Evolutionary conservation across 2,329 filamentous ascomycete genomes (phyloP), one percentile per base, ranked within the genome.

Genomic region (Curvularia spicifera): DNA sequence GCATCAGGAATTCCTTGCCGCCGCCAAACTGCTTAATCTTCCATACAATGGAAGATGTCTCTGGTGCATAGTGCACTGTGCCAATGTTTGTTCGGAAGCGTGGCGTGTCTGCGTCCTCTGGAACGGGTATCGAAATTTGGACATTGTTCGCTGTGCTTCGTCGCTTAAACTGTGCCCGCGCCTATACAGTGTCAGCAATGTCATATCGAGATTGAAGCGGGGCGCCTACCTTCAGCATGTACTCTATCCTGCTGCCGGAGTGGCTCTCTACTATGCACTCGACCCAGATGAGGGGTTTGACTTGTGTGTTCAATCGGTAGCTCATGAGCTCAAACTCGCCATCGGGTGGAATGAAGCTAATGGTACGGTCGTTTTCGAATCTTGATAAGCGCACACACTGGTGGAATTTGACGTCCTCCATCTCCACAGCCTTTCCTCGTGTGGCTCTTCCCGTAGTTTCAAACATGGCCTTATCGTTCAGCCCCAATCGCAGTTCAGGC

Each of bases 391-490:
- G 88, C 64, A 99, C 95, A 75, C 95, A 99, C 78, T 99, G 95
- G 80, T 99, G 95, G 79, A 99, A 99, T 74, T 99, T 99, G 79
- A 99, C 95, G 70, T 99, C 95, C 74, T 99, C 95, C 95, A 99
- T 99, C 81, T 99, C 95, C 64, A 99, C 95, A 9, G 95, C 91
- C 80, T 99, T 99, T 60, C 95, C 95, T 71, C 95, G 84, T 40
- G 94, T 98, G 15, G 94, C 92, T 61, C 95, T 86, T 28, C 95
- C 95, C 0, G 95, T 99, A 4, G 93, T 96, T 81, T 99, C 95
- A 74, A 99, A 99, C 95, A 99, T 99, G 78, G 92, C 95, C 81
- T 99, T 99, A 83, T 99, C 95, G 81, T 99, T 99, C 74, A 99
- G 81, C 4, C 95, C 95, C 50, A 99, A 80, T 28, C 95, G 89